A percentile compares a stretch with the other conserved stretches of the same genome.
These are phyloP conservation scores for Suhomyces prunicola DNA, from an alignment of 805 yeast genomes.

Conservation along the genomic window DNA sequence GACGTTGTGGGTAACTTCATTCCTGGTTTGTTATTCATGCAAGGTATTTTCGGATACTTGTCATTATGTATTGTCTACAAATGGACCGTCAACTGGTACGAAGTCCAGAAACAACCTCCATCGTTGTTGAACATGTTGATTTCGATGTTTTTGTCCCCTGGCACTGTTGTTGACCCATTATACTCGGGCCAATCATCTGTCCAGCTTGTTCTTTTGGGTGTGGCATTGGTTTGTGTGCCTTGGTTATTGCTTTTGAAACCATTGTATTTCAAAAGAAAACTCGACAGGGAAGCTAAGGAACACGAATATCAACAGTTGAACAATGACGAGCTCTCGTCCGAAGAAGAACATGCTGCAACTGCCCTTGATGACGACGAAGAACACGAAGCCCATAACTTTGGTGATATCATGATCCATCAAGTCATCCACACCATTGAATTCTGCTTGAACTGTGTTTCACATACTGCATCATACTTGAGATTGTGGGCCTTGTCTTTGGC, in stretches of 20 bases:
- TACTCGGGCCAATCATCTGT: slow-evolving; percentile 63
- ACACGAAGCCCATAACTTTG: slow-evolving; percentile 42
- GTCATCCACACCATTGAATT: slow-evolving; percentile 80
- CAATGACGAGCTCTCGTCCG: slow-evolving; percentile 11
- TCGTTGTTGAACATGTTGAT: slow-evolving; percentile 72
- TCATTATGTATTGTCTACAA: slow-evolving; percentile 66
- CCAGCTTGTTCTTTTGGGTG: slow-evolving; percentile 53
- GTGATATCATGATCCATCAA: slow-evolving; percentile 74
- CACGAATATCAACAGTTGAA: slow-evolving; percentile 21
- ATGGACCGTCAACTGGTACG: slow-evolving; percentile 72
- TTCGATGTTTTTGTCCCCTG: slow-evolving; percentile 73
- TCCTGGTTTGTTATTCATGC: slow-evolving; percentile 74
- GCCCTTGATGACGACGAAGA: slow-evolving; percentile 37
- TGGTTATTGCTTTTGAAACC: slow-evolving; percentile 69
- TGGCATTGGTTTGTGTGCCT: slow-evolving; percentile 72
- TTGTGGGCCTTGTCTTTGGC: slow-evolving; percentile 79
- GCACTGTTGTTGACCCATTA: slow-evolving; percentile 60
- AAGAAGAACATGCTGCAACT: slow-evolving; percentile 15
- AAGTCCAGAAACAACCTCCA: slow-evolving; percentile 61
- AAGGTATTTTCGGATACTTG: slow-evolving; percentile 70
- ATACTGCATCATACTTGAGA: slow-evolving; percentile 74
- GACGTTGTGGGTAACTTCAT: slow-evolving; percentile 71
- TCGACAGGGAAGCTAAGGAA: slow-evolving; percentile 29
- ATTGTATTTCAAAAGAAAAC: slow-evolving; percentile 38
- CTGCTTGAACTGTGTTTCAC: slow-evolving; percentile 75